Evolutionary conservation across 2,329 filamentous ascomycete genomes (phyloP).

Genomic region (Colletotrichum coccodes): DNA sequence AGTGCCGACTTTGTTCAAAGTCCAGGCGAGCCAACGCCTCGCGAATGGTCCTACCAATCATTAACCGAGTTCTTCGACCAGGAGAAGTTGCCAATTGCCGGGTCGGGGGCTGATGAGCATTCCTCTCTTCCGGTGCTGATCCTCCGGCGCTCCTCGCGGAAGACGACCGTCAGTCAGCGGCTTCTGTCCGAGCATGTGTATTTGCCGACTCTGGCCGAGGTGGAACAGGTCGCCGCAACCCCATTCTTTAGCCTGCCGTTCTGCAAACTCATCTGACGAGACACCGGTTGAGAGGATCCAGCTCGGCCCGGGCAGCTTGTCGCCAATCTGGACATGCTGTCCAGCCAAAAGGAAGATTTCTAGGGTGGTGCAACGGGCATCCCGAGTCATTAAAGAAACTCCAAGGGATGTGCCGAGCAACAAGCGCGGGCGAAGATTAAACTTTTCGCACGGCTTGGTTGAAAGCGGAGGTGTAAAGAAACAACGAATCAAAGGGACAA

Average conservation of each 20-base stretch:
- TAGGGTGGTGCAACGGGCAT: background rate
- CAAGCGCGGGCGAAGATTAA: background rate
- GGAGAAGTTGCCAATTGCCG: background rate
- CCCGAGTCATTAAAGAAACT: background rate
- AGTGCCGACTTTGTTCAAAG: background rate
- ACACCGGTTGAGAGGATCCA: background rate
- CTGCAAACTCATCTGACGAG: too few relatives aligned
- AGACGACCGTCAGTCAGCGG: background rate
- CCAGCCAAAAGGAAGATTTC: background rate
- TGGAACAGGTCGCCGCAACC: background rate
- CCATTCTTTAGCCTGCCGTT: background rate
- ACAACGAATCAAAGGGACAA: background rate
- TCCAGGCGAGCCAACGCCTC: background rate
- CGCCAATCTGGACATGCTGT: background rate
- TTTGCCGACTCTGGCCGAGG: background rate
- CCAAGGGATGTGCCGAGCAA: background rate
- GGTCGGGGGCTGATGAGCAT: background rate
- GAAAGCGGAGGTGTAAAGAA: background rate
- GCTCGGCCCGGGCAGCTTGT: background rate
- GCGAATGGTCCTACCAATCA: background rate
- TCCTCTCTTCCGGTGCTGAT: background rate
- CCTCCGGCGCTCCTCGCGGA: background rate
- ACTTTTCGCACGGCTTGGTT: background rate
- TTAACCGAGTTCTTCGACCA: background rate
- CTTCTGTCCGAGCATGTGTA: background rate